Conservation (phyloP, 768 basidiomycete species). For the Tylopilus plumbeoviolaceoides region DNA sequence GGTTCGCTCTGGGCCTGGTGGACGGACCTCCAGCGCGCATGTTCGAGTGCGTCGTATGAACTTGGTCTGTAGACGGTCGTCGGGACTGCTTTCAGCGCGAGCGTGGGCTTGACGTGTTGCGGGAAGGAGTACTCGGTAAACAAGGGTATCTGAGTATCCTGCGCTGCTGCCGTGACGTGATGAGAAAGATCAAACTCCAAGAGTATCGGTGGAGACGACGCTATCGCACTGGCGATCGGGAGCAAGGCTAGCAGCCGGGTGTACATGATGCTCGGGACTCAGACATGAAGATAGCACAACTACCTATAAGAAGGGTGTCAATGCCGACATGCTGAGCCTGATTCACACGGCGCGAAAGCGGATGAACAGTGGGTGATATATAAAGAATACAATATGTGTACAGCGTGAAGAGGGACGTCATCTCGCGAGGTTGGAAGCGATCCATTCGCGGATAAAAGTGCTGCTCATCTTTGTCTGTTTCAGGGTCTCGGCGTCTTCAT, state of each 20-base stretch:
- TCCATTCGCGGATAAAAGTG: slow-evolving; percentile 89
- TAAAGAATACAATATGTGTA: slow-evolving; percentile 7
- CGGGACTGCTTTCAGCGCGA: slow-evolving; percentile 38
- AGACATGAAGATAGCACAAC: neutral
- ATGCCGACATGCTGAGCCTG: neutral
- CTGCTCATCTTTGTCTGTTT: slow-evolving; percentile 91
- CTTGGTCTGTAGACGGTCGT: slow-evolving; percentile 61
- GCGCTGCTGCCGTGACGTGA: slow-evolving; percentile 2
- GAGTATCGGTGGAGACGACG: neutral
- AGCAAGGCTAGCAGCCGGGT: neutral
- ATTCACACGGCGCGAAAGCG: slow-evolving; percentile 4
- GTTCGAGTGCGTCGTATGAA: slow-evolving; percentile 46
- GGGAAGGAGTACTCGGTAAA: slow-evolving; percentile 8
- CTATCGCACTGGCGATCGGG: slow-evolving; percentile 1
- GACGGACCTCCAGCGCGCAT: slow-evolving; percentile 51
- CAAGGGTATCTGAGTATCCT: slow-evolving; percentile 1
- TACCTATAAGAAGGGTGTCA: neutral
- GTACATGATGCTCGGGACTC: slow-evolving; percentile 1
- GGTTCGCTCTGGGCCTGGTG: slow-evolving; percentile 44
- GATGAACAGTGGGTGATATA: neutral
- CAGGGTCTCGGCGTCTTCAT: slow-evolving; percentile 62
- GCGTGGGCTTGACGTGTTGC: slow-evolving; percentile 5
- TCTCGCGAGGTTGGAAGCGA: slow-evolving; percentile 37
- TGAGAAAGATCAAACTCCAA: slow-evolving; percentile 25
- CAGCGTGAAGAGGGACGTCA: slow-evolving; percentile 3